phyloP scores from a whole-genome alignment of 169 alveolate genomes.

The Cytauxzoon felis region DNA sequence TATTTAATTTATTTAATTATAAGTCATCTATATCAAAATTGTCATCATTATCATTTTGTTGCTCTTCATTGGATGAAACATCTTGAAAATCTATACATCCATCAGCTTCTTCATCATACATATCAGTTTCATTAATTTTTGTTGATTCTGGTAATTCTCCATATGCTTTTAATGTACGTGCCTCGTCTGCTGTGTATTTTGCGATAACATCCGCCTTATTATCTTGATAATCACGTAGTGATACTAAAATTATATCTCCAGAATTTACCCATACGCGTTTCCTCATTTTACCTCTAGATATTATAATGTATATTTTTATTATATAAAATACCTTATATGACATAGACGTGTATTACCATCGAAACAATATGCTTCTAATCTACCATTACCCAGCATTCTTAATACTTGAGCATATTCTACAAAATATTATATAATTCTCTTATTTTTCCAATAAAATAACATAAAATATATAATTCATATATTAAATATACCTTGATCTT shows the following conservation, averaged over 20 bases:
- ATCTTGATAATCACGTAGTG: conserved; percentile 96
- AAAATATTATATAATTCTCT: neutral
- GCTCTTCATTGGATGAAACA: conserved; percentile 69
- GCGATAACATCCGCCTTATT: conserved; percentile 97
- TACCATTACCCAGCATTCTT: conserved; percentile 97
- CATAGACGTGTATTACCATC: conserved; percentile 96
- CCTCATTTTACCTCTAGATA: conserved; percentile 91
- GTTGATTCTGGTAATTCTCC: conserved; percentile 97
- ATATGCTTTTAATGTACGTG: conserved; percentile 89
- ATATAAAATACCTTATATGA: conserved; percentile 83
- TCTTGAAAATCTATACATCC: conserved; percentile 84
- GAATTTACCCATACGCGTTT: conserved; percentile 97
- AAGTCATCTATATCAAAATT: conserved; percentile 62
- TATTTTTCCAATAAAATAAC: neutral
- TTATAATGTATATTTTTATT: neutral
- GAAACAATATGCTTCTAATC: conserved; percentile 95
- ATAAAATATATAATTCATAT: neutral
- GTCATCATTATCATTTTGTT: conserved; percentile 23
- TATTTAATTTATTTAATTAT: neutral
- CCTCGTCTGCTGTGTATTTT: conserved; percentile 97
- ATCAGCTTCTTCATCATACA: conserved; percentile 86
- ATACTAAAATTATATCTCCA: conserved; percentile 93
- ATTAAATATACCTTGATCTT: conserved; percentile 85
- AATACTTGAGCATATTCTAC: conserved; percentile 93
- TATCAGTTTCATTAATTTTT: conserved; percentile 88